Evolutionary conservation across 345 rosid species (phyloP).

Genomic region (Dovyalis caffra): DNA sequence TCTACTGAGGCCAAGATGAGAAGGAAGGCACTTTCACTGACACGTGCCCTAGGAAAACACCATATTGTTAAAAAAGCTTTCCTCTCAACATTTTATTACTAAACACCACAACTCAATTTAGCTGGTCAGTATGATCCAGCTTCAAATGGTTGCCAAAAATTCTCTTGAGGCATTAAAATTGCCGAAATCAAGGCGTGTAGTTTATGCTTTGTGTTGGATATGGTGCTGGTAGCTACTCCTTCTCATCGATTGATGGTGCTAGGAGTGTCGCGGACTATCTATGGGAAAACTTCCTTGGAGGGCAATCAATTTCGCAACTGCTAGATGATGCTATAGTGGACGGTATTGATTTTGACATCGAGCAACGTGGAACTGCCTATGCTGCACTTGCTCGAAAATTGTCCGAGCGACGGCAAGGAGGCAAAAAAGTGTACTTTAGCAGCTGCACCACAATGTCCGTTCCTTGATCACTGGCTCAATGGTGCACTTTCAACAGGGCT

Average conservation of each 20-base stretch:
- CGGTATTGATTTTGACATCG: constrained; percentile 15
- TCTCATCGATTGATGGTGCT: constrained; percentile 16
- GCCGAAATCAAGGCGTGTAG: constrained; percentile 24
- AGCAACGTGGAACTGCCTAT: background rate
- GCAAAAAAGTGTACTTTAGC: constrained; percentile 7
- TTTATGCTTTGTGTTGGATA: constrained; percentile 35
- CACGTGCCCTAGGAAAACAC: constrained; percentile 15
- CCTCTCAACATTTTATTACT: constrained; percentile 20
- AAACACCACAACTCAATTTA: constrained; percentile 20
- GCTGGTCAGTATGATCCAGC: constrained; percentile 32
- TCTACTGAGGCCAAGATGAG: too few species aligned
- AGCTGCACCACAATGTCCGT: constrained; percentile 15
- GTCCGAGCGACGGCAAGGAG: background rate
- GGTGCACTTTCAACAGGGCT: constrained; percentile 1
- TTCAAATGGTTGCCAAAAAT: constrained; percentile 8
- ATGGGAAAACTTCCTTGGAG: background rate
- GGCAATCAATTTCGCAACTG: background rate
- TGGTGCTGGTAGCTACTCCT: constrained; percentile 8
- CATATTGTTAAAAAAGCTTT: constrained; percentile 28
- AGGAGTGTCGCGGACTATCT: background rate
- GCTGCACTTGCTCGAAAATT: background rate
- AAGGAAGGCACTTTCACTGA: constrained; percentile 12
- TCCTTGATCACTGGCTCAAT: constrained; percentile 2
- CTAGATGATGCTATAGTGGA: background rate
- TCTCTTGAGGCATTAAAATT: constrained; percentile 1